phyloP scores from a whole-genome alignment of 495 filamentous ascomycete species.

The Aspergillus panamensis region DNA sequence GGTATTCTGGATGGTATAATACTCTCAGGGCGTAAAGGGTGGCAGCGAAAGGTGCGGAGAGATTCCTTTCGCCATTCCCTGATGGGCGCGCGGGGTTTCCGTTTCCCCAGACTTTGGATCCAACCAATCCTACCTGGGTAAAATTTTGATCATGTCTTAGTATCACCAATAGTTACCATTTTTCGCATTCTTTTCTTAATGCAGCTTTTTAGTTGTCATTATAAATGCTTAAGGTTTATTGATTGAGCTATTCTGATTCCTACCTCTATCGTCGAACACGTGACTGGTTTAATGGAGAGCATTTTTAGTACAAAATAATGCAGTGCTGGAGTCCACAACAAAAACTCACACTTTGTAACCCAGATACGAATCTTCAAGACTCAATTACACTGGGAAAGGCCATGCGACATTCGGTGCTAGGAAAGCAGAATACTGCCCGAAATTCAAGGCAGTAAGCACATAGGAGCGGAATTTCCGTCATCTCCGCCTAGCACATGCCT shows the following conservation, averaged over 20 bases:
- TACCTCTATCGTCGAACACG: neutral
- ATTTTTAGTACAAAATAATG: too few species aligned
- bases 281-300: neutral
- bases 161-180: too few species aligned
- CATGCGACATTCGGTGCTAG: neutral
- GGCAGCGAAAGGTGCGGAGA: slow-evolving; percentile 39
- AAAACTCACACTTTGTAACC: neutral
- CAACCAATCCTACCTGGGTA: slow-evolving; percentile 20
- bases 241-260: neutral
- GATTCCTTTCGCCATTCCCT: slow-evolving; percentile 31
- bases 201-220: neutral
- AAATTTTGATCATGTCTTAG: neutral
- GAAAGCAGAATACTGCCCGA: neutral
- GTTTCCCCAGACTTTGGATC: slow-evolving; percentile 35
- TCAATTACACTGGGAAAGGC: neutral
- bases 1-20: slow-evolving; percentile 8
- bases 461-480: neutral
- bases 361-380: neutral
- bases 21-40: slow-evolving; percentile 15
- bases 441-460: neutral
- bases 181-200: neutral
- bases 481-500: neutral
- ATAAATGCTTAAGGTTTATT: neutral
- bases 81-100: slow-evolving; percentile 35
- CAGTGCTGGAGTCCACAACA: too few species aligned